Percentiles rank a stretch among this genome's conserved stretches.
Evolutionary conservation across 1,284 basidiomycete genomes (phyloP).

Genomic region (Phlebopus sp.): DNA sequence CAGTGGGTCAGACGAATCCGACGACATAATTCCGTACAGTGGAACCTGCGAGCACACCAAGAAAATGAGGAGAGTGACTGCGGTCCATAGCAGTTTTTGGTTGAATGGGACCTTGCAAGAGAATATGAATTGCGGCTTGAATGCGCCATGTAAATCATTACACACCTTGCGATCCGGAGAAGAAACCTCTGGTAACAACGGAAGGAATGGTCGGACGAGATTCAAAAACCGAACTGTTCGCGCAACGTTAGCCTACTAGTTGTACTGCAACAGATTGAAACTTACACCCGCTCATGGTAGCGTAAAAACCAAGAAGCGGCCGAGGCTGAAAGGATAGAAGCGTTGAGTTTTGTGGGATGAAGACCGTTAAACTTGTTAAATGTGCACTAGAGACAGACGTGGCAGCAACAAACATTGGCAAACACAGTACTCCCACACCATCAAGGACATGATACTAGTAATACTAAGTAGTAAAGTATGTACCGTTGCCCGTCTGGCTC

Average conservation of each 20-base stretch:
- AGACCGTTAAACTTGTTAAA: constrained; percentile 18
- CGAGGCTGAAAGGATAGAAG: constrained; percentile 14
- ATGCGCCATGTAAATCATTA: constrained; percentile 13
- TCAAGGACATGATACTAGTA: too few relatives aligned
- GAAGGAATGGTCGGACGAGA: constrained; percentile 93
- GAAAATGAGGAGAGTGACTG: constrained; percentile 96
- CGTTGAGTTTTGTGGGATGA: constrained; percentile 19
- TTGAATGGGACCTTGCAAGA: constrained; percentile 81
- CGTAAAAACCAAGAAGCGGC: constrained; percentile 14
- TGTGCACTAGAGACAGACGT: constrained; percentile 23
- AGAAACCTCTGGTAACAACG: constrained; percentile 91
- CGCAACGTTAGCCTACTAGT: background rate
- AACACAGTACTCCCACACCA: constrained; percentile 13
- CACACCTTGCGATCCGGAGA: constrained; percentile 91
- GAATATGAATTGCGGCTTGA: constrained; percentile 15
- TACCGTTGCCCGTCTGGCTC: too few relatives aligned
- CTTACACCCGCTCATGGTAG: constrained; percentile 40
- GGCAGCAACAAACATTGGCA: constrained; percentile 30
- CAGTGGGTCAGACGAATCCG: constrained; percentile 95
- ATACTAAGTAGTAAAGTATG: too few relatives aligned
- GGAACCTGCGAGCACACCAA: constrained; percentile 96
- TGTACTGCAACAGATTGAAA: background rate
- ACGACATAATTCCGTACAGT: constrained; percentile 97
- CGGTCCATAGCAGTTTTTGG: constrained; percentile 96
- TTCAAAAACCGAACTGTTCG: constrained; percentile 86